These are phyloP conservation scores for Piper betle DNA, from an alignment of 164 flowering plant genomes.

Conservation along the genomic window DNA sequence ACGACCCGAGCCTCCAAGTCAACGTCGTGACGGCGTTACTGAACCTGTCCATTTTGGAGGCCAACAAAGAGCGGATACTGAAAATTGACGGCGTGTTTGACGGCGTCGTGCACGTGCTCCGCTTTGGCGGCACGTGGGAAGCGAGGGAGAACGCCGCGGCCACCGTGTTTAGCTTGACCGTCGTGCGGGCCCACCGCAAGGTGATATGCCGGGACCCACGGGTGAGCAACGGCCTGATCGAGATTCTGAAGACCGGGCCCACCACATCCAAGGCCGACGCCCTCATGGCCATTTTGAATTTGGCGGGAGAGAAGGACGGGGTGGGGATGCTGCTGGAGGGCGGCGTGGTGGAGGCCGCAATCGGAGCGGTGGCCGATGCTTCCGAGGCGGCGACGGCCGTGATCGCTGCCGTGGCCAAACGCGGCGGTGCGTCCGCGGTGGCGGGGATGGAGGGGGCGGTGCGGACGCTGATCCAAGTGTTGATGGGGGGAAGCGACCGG, in stretches of 20 bases:
- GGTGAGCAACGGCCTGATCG: conserved; percentile 43
- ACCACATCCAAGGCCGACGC: conserved; percentile 46
- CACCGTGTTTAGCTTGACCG: conserved; percentile 46
- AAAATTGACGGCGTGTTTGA: conserved; percentile 45
- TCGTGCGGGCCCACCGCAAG: conserved; percentile 28
- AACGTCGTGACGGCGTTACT: conserved; percentile 73
- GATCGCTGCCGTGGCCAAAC: conserved; percentile 48
- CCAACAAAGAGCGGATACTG: conserved; percentile 53
- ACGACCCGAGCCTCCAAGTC: conserved; percentile 39
- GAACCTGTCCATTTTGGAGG: conserved; percentile 61
- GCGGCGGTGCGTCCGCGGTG: conserved; percentile 50
- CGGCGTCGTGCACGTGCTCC: conserved; percentile 50
- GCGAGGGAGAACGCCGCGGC: conserved; percentile 88
- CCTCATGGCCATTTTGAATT: conserved; percentile 49
- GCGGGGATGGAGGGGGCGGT: conserved; percentile 26
- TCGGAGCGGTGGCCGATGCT: conserved; percentile 14
- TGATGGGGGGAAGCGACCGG: conserved; percentile 50
- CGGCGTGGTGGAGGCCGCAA: conserved; percentile 47
- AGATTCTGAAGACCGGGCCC: conserved; percentile 45
- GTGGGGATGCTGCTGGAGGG: conserved; percentile 46
- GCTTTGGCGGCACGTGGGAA: conserved; percentile 71
- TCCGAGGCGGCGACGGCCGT: conserved; percentile 26
- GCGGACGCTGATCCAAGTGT: conserved; percentile 20
- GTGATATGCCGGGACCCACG: conserved; percentile 48
- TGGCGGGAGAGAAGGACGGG: conserved; percentile 62